Evolutionary conservation across 1,284 basidiomycete genomes (phyloP), one percentile per base, ranked within the genome.

Genomic region (Tremellales sp.): DNA sequence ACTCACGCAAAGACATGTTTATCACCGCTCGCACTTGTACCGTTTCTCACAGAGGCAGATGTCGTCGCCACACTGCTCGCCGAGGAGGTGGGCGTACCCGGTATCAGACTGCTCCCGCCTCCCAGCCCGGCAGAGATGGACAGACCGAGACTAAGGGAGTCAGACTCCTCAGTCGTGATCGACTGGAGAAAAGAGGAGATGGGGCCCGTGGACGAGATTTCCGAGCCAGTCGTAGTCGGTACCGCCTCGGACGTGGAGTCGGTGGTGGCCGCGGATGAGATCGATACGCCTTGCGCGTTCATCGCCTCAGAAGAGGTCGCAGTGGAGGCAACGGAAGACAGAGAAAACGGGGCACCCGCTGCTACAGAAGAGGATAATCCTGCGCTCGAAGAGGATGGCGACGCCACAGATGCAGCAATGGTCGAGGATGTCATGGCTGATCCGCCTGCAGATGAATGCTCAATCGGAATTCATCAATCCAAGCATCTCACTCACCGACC

Each of bases 1-100:
- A n/a, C n/a, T n/a, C n/a, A n/a, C 4, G 71, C 71, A 50, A 70
- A 70, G 25, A 71, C 67, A 26, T 63, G 58, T 38, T 67, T 68
- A 43, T 45, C 48, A 10, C 19, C 37, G 16, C 27, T 40, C 18
- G 37, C 32, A n/a, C 29, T 42, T 2, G 24, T 7, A 18, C 36
- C 45, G 33, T 44, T 51, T 14, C n/a, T n/a, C n/a, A n/a, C n/a
- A n/a, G n/a, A 39, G 21, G 16, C 8, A 10, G 37, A 39, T 39
- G 37, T 39, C 9, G 19, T 12, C 8, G 37, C 37, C 27, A 25
- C 9, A 24, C 22, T 10, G 29, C 10, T n/a, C n/a, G n/a, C n/a
- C n/a, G n/a, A n/a, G n/a, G n/a, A n/a, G n/a, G n/a, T n/a, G n/a
- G n/a, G n/a, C n/a, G n/a, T n/a, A n/a, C n/a, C n/a, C 7, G 37